Percentiles rank a stretch among this genome's conserved stretches.
phyloP scores from a whole-genome alignment of 352 stramenopile species.

The Phytophthora idaei region DNA sequence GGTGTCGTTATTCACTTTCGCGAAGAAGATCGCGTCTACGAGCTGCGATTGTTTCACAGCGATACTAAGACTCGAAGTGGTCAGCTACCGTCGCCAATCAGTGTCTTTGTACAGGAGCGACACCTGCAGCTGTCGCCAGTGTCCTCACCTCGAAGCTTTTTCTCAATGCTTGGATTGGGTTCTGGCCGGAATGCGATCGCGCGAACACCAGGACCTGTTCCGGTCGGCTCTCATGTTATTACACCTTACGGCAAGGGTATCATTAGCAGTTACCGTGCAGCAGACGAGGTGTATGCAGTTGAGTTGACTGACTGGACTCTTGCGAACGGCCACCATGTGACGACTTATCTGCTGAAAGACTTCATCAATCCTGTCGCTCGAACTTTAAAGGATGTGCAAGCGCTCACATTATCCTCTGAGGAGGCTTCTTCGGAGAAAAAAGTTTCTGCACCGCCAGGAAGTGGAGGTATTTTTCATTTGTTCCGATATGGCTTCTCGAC shows the following conservation, averaged over 20 bases:
- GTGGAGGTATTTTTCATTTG: constrained; percentile 74
- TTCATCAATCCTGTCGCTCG: constrained; percentile 39
- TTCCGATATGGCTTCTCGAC: constrained; percentile 50
- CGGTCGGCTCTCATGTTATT: constrained; percentile 46
- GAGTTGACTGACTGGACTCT: constrained; percentile 59
- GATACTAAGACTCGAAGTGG: constrained; percentile 41
- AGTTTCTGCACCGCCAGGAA: constrained; percentile 29
- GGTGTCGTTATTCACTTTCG: constrained; percentile 75
- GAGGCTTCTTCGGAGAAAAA: constrained; percentile 17
- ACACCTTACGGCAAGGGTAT: constrained; percentile 72
- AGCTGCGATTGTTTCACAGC: constrained; percentile 61
- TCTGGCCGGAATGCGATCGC: constrained; percentile 22
- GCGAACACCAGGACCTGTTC: constrained; percentile 12
- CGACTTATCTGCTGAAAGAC: constrained; percentile 57
- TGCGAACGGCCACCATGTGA: constrained; percentile 41
- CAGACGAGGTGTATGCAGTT: constrained; percentile 35
- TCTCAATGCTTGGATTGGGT: constrained; percentile 63
- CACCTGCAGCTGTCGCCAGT: constrained; percentile 51
- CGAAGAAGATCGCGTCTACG: constrained; percentile 64
- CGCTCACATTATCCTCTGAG: constrained; percentile 38
- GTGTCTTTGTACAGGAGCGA: constrained; percentile 66
- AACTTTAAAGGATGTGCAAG: constrained; percentile 42
- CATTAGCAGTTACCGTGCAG: constrained; percentile 47
- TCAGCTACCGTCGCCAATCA: constrained; percentile 16
- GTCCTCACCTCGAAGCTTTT: constrained; percentile 70